These are phyloP conservation scores for Globisporangium paddicum DNA, from an alignment of 352 stramenopile genomes.

Conservation along the genomic window DNA sequence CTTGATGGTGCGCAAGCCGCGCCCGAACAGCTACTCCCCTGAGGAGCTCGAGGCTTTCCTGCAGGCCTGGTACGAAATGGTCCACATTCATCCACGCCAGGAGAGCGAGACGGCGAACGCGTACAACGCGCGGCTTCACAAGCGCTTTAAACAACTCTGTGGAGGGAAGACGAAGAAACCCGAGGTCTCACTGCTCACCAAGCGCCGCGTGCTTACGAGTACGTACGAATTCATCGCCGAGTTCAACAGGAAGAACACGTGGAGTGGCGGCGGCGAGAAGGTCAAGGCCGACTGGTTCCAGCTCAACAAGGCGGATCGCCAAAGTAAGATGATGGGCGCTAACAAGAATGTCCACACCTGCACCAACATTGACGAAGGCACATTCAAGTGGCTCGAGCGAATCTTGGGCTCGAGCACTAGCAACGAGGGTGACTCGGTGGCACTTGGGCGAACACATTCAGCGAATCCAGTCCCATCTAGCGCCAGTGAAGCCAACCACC, in stretches of 20 bases:
- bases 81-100: neutral
- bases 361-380: constrained; percentile 7
- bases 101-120: neutral
- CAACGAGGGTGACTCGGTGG: neutral
- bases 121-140: constrained; percentile 7
- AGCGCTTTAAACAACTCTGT: constrained; percentile 8
- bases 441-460: neutral
- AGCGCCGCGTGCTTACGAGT: constrained; percentile 9
- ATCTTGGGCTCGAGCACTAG: neutral
- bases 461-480: neutral
- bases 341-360: constrained; percentile 4
- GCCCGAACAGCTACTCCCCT: constrained; percentile 6
- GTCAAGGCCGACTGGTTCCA: constrained; percentile 6
- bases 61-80: constrained; percentile 7
- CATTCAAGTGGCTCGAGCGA: neutral
- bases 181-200: constrained; percentile 11
- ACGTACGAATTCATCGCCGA: constrained; percentile 14
- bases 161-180: constrained; percentile 7
- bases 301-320: neutral
- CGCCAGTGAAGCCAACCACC: neutral
- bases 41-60: constrained; percentile 11
- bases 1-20: neutral
- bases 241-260: neutral
- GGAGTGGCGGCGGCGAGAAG: neutral
- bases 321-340: constrained; percentile 1